Percentiles rank a stretch among this genome's conserved stretches.
These are phyloP conservation scores for Chytriomyces hyalinus DNA, from an alignment of 192 early-diverging fungal genomes.

Conservation along the genomic window DNA sequence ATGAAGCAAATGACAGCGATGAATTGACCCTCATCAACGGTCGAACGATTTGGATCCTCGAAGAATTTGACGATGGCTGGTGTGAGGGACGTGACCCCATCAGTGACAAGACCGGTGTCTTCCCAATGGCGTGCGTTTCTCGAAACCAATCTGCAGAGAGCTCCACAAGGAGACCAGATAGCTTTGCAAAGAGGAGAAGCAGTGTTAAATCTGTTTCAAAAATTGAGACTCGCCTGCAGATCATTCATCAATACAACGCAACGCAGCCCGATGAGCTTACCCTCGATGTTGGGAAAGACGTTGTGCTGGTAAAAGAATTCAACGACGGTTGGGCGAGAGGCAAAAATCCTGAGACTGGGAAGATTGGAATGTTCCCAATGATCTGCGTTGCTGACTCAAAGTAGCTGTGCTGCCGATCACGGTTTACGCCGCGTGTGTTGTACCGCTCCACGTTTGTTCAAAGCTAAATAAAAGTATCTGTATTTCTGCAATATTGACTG, in stretches of 20 bases:
- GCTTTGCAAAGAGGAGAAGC: conserved; percentile 9
- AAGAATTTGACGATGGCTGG: conserved; percentile 48
- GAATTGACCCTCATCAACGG: conserved; percentile 41
- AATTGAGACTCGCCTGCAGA: background rate
- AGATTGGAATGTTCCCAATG: conserved; percentile 43
- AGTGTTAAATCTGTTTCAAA: background rate
- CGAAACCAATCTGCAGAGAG: background rate
- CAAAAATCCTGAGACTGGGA: conserved; percentile 14
- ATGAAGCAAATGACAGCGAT: conserved; percentile 37
- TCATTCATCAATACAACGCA: conserved; percentile 40
- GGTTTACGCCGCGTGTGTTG: too few species aligned
- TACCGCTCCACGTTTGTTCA: too few species aligned
- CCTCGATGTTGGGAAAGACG: conserved; percentile 38
- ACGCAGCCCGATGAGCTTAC: conserved; percentile 43
- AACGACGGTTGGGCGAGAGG: conserved; percentile 50
- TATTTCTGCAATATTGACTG: too few species aligned
- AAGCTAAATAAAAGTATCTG: too few species aligned
- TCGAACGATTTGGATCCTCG: conserved; percentile 38
- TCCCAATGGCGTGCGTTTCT: conserved; percentile 45
- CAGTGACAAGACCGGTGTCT: conserved; percentile 38
- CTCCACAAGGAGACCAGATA: background rate
- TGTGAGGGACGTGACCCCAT: conserved; percentile 20
- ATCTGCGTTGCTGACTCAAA: conserved; percentile 32
- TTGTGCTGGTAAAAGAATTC: conserved; percentile 43
- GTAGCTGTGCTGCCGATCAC: too few species aligned